These are phyloP conservation scores for Powellomyces hirtus DNA, from an alignment of 192 early-diverging fungal species.

Conservation along the genomic window DNA sequence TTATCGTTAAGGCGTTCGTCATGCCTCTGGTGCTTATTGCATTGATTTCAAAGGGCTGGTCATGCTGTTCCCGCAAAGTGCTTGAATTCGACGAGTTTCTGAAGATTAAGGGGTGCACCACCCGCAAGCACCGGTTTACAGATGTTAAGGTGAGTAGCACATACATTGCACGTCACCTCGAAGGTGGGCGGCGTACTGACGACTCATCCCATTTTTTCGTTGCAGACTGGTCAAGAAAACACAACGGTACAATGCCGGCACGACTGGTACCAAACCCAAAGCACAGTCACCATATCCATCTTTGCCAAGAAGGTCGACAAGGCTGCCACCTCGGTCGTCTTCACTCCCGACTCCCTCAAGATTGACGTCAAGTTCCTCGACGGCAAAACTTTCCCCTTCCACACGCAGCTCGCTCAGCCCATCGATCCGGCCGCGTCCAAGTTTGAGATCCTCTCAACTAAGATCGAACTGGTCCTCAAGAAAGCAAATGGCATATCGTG, in stretches of 20 bases:
- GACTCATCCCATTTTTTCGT: no score
- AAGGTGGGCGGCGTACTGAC: no score
- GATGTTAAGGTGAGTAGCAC: conserved; percentile 18
- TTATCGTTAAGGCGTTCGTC: background rate
- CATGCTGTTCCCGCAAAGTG: conserved; percentile 91
- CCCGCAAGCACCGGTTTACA: conserved; percentile 89
- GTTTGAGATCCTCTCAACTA: conserved; percentile 84
- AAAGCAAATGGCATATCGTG: conserved; percentile 86
- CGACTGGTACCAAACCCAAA: conserved; percentile 94
- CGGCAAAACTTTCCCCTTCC: conserved; percentile 68
- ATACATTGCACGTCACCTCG: no score
- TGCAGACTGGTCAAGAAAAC: background rate
- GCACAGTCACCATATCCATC: conserved; percentile 79
- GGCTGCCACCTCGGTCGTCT: conserved; percentile 65
- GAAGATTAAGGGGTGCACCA: conserved; percentile 89
- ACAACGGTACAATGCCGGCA: conserved; percentile 73
- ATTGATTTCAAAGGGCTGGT: conserved; percentile 67
- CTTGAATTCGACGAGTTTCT: conserved; percentile 99
- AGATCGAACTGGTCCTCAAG: conserved; percentile 89
- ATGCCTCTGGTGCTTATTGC: no score
- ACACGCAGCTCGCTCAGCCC: conserved; percentile 66
- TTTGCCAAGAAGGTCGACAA: conserved; percentile 91
- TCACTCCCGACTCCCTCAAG: conserved; percentile 59
- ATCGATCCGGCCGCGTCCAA: conserved; percentile 72
- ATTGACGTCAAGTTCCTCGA: conserved; percentile 79